Conservation (phyloP, 345 rosid genomes). For the Bruguiera sexangula region DNA sequence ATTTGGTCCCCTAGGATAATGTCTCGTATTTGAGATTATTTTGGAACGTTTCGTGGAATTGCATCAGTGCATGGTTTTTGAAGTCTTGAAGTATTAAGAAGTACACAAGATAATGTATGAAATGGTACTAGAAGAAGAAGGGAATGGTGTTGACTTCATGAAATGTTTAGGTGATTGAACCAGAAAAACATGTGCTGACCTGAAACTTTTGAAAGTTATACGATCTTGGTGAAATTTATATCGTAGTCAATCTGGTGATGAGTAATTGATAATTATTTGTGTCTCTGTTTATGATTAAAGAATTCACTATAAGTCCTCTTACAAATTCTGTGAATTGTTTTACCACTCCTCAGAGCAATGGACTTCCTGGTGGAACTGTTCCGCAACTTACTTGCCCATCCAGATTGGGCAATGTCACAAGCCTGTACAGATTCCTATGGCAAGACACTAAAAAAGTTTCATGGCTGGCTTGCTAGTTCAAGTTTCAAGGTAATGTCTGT, state of each 20-base stretch:
- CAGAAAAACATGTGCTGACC: no score
- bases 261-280: neutral
- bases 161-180: no score
- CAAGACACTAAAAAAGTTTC: constrained; percentile 86
- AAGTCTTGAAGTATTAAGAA: neutral
- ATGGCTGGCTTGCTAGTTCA: constrained; percentile 97
- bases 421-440: constrained; percentile 76
- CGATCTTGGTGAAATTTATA: neutral
- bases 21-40: neutral
- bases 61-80: neutral
- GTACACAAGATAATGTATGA: neutral
- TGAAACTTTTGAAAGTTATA: neutral
- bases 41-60: neutral
- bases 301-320: neutral
- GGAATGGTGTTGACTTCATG: neutral
- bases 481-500: constrained; percentile 59
- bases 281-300: neutral
- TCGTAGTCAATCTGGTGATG: constrained; percentile 2
- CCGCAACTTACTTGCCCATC: constrained; percentile 70
- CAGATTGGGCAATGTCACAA: constrained; percentile 91
- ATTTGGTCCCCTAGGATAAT: neutral
- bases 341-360: constrained; percentile 64
- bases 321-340: neutral
- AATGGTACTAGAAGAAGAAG: neutral
- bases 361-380: constrained; percentile 91